Percentiles rank a stretch among this genome's conserved stretches.
These are phyloP conservation scores for Balamuthia mandrillaris DNA, from an alignment of 208 protist genomes.

Conservation along the genomic window DNA sequence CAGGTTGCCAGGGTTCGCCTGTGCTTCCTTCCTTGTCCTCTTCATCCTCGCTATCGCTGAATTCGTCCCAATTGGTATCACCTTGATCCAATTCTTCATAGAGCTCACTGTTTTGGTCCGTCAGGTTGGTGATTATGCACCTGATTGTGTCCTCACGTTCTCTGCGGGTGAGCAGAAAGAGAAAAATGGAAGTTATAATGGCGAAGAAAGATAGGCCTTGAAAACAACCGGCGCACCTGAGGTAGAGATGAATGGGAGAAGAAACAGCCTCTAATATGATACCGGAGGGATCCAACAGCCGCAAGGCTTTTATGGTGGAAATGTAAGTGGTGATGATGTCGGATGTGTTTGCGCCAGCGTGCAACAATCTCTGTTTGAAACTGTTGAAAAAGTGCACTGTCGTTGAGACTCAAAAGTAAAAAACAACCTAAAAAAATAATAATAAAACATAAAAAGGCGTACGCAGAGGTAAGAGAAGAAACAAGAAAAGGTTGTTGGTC, in stretches of 20 bases:
- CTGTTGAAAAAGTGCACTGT: too few species aligned
- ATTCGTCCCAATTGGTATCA: not conserved
- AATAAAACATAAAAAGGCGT: not conserved
- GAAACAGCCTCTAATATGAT: not conserved
- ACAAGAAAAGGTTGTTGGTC: not conserved
- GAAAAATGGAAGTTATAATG: not conserved
- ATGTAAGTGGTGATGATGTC: constrained; percentile 23
- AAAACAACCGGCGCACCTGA: not conserved
- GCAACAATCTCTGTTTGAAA: not conserved
- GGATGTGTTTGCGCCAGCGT: not conserved
- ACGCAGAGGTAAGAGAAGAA: not conserved
- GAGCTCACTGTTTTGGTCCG: not conserved
- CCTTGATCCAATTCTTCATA: constrained; percentile 16
- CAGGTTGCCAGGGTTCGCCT: too few species aligned
- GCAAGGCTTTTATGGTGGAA: not conserved
- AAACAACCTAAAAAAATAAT: not conserved
- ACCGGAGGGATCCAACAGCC: not conserved
- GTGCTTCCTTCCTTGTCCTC: constrained; percentile 4
- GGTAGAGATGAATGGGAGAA: not conserved
- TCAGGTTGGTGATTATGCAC: not conserved
- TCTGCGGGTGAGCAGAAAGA: not conserved
- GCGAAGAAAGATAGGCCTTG: not conserved
- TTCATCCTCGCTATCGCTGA: constrained; percentile 6
- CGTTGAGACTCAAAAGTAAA: too few species aligned
- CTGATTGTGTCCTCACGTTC: constrained; percentile 8